These are phyloP conservation scores for Botryosphaeria agaves DNA, from an alignment of 2,329 filamentous ascomycete species.

Conservation along the genomic window DNA sequence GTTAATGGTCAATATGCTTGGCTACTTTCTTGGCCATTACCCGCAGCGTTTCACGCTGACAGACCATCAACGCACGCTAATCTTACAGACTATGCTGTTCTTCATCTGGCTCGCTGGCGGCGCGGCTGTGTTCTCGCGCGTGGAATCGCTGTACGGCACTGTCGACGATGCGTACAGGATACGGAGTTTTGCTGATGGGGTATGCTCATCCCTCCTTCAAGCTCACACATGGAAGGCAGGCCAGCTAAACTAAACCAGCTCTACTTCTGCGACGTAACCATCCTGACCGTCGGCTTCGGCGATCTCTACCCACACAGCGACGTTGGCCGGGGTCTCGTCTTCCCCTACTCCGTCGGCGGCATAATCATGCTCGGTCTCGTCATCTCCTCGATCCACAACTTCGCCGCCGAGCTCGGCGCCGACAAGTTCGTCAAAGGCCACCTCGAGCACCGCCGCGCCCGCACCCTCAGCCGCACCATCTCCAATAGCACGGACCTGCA, in stretches of 20 bases:
- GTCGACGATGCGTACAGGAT: constrained; percentile 35
- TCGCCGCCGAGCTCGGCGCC: constrained; percentile 39
- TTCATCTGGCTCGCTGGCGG: constrained; percentile 68
- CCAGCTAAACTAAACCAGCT: constrained; percentile 8
- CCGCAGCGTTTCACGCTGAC: constrained; percentile 62
- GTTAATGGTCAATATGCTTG: constrained; percentile 63
- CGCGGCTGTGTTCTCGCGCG: constrained; percentile 52
- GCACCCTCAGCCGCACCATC: constrained; percentile 36
- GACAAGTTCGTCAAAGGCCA: constrained; percentile 46
- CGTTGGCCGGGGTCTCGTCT: constrained; percentile 51
- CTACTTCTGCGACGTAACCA: constrained; percentile 51
- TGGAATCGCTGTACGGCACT: constrained; percentile 34
- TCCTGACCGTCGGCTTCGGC: constrained; percentile 43
- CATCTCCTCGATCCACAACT: constrained; percentile 60
- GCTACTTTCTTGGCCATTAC: constrained; percentile 60
- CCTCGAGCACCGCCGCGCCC: constrained; percentile 33
- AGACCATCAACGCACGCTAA: constrained; percentile 67
- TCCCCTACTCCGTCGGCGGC: constrained; percentile 70
- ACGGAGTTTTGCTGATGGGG: constrained; percentile 52
- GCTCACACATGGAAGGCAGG: background rate
- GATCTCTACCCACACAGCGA: constrained; percentile 39
- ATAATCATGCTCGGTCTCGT: constrained; percentile 75
- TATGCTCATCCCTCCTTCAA: constrained; percentile 2
- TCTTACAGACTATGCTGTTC: constrained; percentile 78
- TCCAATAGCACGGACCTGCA: constrained; percentile 32